phyloP scores from a whole-genome alignment of 31 red algal genomes.

The Endocladia muricata region DNA sequence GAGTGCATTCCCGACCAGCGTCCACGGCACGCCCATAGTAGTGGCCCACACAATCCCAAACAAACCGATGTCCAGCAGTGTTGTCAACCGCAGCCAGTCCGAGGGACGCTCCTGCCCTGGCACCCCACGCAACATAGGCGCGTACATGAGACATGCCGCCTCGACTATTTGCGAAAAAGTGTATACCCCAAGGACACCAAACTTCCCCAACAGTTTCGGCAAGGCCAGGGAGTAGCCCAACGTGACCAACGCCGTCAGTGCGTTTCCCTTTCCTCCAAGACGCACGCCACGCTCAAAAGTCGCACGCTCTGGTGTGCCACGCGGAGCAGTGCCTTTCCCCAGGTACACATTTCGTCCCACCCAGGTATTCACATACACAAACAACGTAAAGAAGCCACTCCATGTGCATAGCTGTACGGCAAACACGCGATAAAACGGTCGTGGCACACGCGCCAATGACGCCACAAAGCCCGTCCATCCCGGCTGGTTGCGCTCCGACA shows the following conservation, averaged over 20 bases:
- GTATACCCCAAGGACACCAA: slow-evolving; percentile 57
- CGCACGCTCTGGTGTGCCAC: slow-evolving; percentile 22
- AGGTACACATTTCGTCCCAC: slow-evolving; percentile 72
- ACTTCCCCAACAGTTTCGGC: slow-evolving; percentile 44
- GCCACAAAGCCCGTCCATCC: slow-evolving; percentile 17
- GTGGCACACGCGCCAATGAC: slow-evolving; percentile 26
- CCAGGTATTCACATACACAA: slow-evolving; percentile 90
- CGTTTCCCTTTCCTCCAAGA: slow-evolving; percentile 76
- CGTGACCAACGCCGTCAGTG: slow-evolving; percentile 65
- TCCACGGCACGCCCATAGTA: slow-evolving; percentile 89
- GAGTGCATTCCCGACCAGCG: slow-evolving; percentile 67
- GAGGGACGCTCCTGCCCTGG: slow-evolving; percentile 46
- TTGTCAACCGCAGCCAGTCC: slow-evolving; percentile 27
- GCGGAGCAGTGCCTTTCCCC: slow-evolving; percentile 44
- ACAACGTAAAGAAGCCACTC: slow-evolving; percentile 87
- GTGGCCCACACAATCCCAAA: slow-evolving; percentile 89
- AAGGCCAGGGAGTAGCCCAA: slow-evolving; percentile 65
- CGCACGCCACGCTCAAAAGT: slow-evolving; percentile 78
- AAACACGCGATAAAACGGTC: slow-evolving; percentile 91
- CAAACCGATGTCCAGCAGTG: slow-evolving; percentile 39
- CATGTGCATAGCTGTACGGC: slow-evolving; percentile 82
- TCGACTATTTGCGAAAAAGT: slow-evolving; percentile 79
- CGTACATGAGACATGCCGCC: slow-evolving; percentile 45
- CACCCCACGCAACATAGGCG: slow-evolving; percentile 48
- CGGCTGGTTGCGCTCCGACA: not conserved